phyloP scores from a whole-genome alignment of 768 basidiomycete species.

The Lactarius akahatsu region DNA sequence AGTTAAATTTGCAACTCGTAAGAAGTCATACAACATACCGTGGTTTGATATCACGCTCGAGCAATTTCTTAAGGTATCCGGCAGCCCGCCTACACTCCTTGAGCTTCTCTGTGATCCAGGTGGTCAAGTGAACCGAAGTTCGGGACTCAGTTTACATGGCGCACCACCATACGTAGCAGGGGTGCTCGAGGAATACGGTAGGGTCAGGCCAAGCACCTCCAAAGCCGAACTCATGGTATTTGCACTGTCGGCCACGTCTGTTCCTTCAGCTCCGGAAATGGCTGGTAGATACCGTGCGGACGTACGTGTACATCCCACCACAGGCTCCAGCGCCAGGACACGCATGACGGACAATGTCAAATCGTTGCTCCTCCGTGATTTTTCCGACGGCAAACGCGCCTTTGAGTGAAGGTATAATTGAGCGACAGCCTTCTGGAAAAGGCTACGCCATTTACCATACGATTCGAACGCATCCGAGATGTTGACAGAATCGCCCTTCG shows the following conservation, averaged over 20 bases:
- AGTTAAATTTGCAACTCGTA: not conserved
- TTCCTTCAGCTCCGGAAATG: not conserved
- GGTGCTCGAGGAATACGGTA: constrained; percentile 78
- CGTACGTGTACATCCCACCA: constrained; percentile 84
- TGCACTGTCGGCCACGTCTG: constrained; percentile 44
- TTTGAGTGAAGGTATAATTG: constrained; percentile 33
- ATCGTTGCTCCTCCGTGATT: constrained; percentile 75
- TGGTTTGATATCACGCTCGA: constrained; percentile 82
- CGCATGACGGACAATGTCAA: constrained; percentile 82
- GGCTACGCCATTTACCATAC: constrained; percentile 51
- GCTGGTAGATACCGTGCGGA: constrained; percentile 11
- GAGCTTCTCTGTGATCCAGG: constrained; percentile 54
- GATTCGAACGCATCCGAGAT: constrained; percentile 85
- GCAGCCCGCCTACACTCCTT: constrained; percentile 83
- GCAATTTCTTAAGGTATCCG: constrained; percentile 68
- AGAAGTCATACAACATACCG: constrained; percentile 41
- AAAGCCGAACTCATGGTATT: constrained; percentile 88
- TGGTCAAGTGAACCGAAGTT: not conserved
- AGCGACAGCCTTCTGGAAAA: not conserved
- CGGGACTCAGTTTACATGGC: not conserved
- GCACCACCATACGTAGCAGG: constrained; percentile 72
- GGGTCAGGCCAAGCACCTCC: constrained; percentile 81
- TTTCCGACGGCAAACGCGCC: constrained; percentile 75
- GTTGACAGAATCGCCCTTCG: constrained; percentile 81
- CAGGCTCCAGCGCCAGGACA: constrained; percentile 85